These are phyloP conservation scores for Pogostemon cablin DNA, from an alignment of 257 asterid species.

Conservation along the genomic window DNA sequence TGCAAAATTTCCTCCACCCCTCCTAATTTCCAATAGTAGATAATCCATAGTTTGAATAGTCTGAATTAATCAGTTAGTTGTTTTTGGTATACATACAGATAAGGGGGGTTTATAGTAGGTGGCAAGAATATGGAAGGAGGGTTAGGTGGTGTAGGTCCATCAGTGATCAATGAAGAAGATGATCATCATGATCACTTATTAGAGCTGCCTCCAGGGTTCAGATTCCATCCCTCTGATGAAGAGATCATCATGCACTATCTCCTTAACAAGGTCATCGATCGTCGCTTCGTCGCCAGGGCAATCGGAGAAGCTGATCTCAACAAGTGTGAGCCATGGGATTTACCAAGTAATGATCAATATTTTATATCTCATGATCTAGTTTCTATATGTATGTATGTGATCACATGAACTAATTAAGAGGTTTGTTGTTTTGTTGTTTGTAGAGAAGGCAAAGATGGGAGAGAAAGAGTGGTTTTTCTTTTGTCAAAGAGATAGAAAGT, in stretches of 20 bases:
- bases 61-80: background rate
- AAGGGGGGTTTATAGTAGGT: background rate
- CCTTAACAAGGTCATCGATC: constrained; percentile 53
- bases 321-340: constrained; percentile 93
- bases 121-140: constrained; percentile 43
- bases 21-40: background rate
- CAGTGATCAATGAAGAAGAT: constrained; percentile 33
- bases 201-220: constrained; percentile 75
- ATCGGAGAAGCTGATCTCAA: constrained; percentile 83
- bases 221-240: constrained; percentile 88
- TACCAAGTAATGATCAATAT: constrained; percentile 56
- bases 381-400: background rate
- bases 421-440: too few relatives aligned
- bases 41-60: background rate
- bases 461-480: constrained; percentile 83
- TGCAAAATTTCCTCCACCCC: constrained; percentile 32
- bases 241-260: constrained; percentile 78
- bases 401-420: too few relatives aligned
- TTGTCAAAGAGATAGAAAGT: constrained; percentile 74
- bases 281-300: constrained; percentile 56
- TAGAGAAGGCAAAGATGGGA: constrained; percentile 79
- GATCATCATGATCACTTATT: constrained; percentile 17
- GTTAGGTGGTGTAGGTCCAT: constrained; percentile 38
- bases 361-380: background rate
- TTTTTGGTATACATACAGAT: background rate